These are phyloP conservation scores for Sutorius australiensis DNA, from an alignment of 768 basidiomycete genomes.

Conservation along the genomic window DNA sequence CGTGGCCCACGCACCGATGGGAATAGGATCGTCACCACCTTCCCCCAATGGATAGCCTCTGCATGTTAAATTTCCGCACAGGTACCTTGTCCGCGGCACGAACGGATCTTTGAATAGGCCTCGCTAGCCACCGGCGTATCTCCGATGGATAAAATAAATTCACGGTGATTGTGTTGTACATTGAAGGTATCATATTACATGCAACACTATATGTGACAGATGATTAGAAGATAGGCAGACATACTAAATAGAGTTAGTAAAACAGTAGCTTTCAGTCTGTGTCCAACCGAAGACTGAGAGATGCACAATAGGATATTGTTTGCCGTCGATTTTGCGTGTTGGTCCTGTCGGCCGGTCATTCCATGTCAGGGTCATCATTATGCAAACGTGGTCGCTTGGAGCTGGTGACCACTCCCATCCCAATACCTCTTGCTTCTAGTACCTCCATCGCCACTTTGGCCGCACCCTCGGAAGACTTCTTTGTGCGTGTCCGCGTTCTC, in stretches of 20 bases:
- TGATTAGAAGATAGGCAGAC: slow-evolving; percentile 31
- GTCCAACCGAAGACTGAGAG: slow-evolving; percentile 23
- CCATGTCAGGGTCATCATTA: slow-evolving; percentile 48
- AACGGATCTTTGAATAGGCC: background rate
- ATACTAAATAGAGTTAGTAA: slow-evolving; percentile 32
- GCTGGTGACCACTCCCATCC: slow-evolving; percentile 40
- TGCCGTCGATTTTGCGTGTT: slow-evolving; percentile 15
- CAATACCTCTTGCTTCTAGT: slow-evolving; percentile 75
- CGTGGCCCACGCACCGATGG: slow-evolving; percentile 27
- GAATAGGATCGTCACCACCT: slow-evolving; percentile 26
- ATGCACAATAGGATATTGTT: slow-evolving; percentile 31
- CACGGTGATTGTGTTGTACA: slow-evolving; percentile 18
- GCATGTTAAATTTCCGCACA: slow-evolving; percentile 25
- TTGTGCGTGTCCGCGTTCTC: slow-evolving; percentile 69
- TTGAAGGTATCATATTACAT: slow-evolving; percentile 39
- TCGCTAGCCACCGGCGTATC: slow-evolving; percentile 5
- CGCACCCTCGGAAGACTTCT: slow-evolving; percentile 67
- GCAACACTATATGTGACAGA: slow-evolving; percentile 35
- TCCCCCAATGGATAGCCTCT: slow-evolving; percentile 18
- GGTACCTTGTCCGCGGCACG: slow-evolving; percentile 25
- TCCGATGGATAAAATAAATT: slow-evolving; percentile 12
- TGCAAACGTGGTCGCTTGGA: slow-evolving; percentile 46
- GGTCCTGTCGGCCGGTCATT: slow-evolving; percentile 17
- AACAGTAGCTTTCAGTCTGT: slow-evolving; percentile 26
- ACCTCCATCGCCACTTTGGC: slow-evolving; percentile 76